Evolutionary conservation across 805 yeast genomes (phyloP), one percentile per base, ranked within the genome.

Genomic region (Ogataea parapolymorpha): DNA sequence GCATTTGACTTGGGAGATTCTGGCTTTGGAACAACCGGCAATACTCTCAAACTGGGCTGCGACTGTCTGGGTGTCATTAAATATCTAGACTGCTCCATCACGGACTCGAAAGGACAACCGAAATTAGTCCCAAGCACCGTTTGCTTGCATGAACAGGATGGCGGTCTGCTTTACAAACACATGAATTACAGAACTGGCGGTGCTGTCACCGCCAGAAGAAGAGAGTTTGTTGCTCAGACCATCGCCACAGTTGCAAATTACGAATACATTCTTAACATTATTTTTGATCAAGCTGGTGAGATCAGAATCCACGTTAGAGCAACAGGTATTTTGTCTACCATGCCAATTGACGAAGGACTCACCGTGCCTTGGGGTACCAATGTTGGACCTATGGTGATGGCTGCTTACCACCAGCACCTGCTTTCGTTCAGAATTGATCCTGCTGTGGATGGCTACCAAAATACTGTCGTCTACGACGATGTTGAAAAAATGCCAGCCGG

Each of bases 1-100:
- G 93, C 93, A 20, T 85, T 85, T 53, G 93, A 85, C 63, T 72
- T 85, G 58, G 93, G 93, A 61, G 93, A 85, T 65, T 78, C 84
- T 69, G 93, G 95, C 13, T 84, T 84, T 50, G 93, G 93, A 62
- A 75, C 70, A 48, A 75, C 72, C 48, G 89, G 84, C 46, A 82
- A 85, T 67, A 73, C 76, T 35, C 72, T 85, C 56, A 70, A 66
- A 39, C 71, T 84, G 46, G 93, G 93, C 40, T 85, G 93, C 66
- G 91, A 84, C 68, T 85, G 93, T 72, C 71, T 84, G 35, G 93
- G 93, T 53, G 78, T 79, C 45, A 83, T 85, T 63, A 77, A 81
- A 62, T 85, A 85, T 68, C 61, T 84, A 55, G 87, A 85, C 56
- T 77, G 79, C 42, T 58, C 68, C 45, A 72, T 78, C 50, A 67